A percentile compares a stretch with the other conserved stretches of the same genome.
Evolutionary conservation across 805 yeast genomes (phyloP).

Genomic region (Candida morakotiae): DNA sequence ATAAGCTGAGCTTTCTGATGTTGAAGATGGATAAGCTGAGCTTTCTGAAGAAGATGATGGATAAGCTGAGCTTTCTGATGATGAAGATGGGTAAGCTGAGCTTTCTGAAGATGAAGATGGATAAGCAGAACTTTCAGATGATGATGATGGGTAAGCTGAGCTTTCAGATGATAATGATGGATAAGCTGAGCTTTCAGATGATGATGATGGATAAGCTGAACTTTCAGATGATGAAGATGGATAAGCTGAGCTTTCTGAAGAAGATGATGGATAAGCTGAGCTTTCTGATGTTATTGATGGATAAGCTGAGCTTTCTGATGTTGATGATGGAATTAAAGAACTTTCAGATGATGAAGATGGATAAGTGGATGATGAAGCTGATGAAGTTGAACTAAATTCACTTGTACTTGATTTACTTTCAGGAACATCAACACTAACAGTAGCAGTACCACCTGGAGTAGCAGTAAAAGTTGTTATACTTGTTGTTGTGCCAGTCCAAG

Average conservation of each 20-base stretch:
- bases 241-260: not conserved
- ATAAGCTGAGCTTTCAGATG: not conserved
- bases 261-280: slow-evolving; percentile 1
- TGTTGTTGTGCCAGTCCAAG: slow-evolving; percentile 10
- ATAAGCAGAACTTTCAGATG: not conserved
- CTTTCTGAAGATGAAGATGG: slow-evolving; percentile 1
- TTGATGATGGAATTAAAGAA: not conserved
- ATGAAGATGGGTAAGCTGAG: not conserved
- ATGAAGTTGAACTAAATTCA: not conserved
- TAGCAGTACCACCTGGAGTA: slow-evolving; percentile 14
- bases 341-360: not conserved
- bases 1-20: not conserved
- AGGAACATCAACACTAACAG: slow-evolving; percentile 11
- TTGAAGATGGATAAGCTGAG: slow-evolving; percentile 1
- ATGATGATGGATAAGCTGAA: not conserved
- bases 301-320: not conserved
- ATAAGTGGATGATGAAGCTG: not conserved
- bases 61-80: not conserved
- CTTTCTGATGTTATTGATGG: not conserved
- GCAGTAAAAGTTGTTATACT: slow-evolving; percentile 14
- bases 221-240: not conserved
- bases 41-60: not conserved
- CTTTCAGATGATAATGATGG: not conserved
- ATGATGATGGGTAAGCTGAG: not conserved
- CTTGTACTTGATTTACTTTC: not conserved